A percentile compares a stretch with the other conserved stretches of the same genome.
Evolutionary conservation across 495 filamentous ascomycete genomes (phyloP).

Genomic region (Emericellopsis terricola): DNA sequence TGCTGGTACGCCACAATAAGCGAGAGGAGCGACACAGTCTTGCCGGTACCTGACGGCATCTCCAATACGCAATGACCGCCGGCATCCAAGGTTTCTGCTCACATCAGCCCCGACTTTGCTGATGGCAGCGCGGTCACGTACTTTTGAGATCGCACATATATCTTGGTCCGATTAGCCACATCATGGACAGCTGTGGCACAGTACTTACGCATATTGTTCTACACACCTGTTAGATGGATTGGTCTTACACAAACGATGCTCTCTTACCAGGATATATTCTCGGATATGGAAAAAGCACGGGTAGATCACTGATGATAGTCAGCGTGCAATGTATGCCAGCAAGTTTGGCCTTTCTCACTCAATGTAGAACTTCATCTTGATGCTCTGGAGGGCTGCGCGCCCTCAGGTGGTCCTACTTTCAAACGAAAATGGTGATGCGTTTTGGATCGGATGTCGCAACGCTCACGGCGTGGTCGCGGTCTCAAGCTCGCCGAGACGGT

Average conservation of each 20-base stretch:
- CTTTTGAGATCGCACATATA: constrained; percentile 99
- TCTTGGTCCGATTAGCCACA: constrained; percentile 14
- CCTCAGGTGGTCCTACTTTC: no score
- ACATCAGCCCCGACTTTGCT: background rate
- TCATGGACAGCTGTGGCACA: constrained; percentile 2
- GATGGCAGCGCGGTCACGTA: constrained; percentile 8
- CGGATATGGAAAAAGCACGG: constrained; percentile 92
- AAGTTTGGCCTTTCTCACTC: no score
- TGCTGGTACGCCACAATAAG: constrained; percentile 94
- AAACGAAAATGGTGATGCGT: no score
- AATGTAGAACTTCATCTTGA: constrained; percentile 90
- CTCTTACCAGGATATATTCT: constrained; percentile 71
- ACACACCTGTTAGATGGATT: constrained; percentile 4
- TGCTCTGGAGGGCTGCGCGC: background rate
- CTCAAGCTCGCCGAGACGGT: no score
- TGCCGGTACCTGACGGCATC: constrained; percentile 99
- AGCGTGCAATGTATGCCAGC: no score
- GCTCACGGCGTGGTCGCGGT: no score
- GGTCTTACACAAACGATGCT: background rate
- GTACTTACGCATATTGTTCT: constrained; percentile 76
- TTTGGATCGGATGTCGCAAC: no score
- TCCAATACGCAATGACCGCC: constrained; percentile 95
- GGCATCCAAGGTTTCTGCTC: constrained; percentile 65
- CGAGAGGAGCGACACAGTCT: constrained; percentile 88
- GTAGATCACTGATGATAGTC: constrained; percentile 50